phyloP scores from a whole-genome alignment of 106 monocot genomes.

The Dendrobium catenatum region DNA sequence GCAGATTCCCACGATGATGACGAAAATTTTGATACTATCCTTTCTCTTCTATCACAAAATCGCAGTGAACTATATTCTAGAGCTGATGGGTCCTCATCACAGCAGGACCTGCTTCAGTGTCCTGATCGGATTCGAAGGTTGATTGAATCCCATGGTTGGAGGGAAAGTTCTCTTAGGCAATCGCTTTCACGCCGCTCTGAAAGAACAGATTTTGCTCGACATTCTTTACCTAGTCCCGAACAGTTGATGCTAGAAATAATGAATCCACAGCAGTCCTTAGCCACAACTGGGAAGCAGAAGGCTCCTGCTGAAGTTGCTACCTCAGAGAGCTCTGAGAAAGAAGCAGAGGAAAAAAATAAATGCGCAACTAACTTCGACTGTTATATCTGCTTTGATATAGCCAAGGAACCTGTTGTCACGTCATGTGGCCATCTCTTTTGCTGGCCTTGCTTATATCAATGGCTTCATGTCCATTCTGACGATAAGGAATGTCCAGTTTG shows the following conservation, averaged over 20 bases:
- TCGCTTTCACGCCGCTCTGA: not conserved
- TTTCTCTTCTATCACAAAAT: not conserved
- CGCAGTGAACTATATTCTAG: not conserved
- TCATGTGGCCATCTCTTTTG: conserved; percentile 23
- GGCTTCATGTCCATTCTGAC: conserved; percentile 14
- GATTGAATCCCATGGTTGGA: not conserved
- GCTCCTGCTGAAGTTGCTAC: not conserved
- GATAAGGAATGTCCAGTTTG: conserved; percentile 16
- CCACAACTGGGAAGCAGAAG: conserved; percentile 4
- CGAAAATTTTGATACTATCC: not conserved
- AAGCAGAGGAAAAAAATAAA: conserved; percentile 6
- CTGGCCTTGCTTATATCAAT: conserved; percentile 20
- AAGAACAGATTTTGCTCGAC: not conserved
- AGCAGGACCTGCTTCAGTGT: not conserved
- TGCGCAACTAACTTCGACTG: conserved; percentile 10
- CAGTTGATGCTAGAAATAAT: conserved; percentile 6
- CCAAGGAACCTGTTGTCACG: conserved; percentile 19
- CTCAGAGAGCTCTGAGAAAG: conserved; percentile 3
- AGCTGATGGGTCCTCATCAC: conserved; percentile 1
- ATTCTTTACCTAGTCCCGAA: conserved; percentile 7
- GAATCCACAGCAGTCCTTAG: not conserved
- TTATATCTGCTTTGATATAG: conserved; percentile 17
- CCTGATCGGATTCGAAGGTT: conserved; percentile 7
- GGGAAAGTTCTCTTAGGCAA: not conserved
- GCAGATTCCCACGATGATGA: not conserved